Conservation (phyloP, 768 basidiomycete genomes). For the Vishniacozyma victoriae region DNA sequence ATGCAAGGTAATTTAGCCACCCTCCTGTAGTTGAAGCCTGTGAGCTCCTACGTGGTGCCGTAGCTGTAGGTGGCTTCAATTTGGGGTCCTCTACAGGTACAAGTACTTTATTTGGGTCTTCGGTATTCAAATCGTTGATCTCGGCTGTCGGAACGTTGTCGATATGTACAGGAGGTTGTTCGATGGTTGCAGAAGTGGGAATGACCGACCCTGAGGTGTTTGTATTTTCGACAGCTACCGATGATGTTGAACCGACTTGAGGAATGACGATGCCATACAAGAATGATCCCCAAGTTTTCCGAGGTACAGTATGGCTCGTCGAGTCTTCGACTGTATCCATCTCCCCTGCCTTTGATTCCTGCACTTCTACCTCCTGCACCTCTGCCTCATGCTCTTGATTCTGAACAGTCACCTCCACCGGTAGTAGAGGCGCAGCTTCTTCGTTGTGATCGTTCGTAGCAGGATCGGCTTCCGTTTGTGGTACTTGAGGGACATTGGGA, state of each 20-base stretch:
- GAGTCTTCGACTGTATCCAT: too few species aligned
- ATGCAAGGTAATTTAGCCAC: constrained; percentile 41
- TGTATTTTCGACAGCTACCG: too few species aligned
- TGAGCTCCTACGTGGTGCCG: constrained; percentile 2
- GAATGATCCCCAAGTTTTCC: background rate
- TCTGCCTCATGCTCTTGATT: too few species aligned
- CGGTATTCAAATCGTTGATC: background rate
- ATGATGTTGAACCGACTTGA: background rate
- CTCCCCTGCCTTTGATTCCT: constrained; percentile 4
- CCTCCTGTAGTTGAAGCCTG: constrained; percentile 14
- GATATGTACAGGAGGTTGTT: background rate
- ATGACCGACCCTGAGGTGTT: too few species aligned
- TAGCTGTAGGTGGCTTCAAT: background rate
- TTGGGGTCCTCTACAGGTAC: background rate
- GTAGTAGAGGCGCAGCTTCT: too few species aligned
- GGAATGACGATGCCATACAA: constrained; percentile 3
- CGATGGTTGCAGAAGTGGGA: background rate
- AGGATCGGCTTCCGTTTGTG: too few species aligned
- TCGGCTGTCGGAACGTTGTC: background rate
- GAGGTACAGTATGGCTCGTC: too few species aligned
- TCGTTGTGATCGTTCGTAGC: too few species aligned
- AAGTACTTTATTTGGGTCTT: background rate
- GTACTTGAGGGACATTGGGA: too few species aligned
- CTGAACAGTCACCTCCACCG: too few species aligned
- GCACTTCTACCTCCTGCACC: too few species aligned